Evolutionary conservation across 176 grass and related monocot species (phyloP).

Genomic region (Tillandsia fasciculata): DNA sequence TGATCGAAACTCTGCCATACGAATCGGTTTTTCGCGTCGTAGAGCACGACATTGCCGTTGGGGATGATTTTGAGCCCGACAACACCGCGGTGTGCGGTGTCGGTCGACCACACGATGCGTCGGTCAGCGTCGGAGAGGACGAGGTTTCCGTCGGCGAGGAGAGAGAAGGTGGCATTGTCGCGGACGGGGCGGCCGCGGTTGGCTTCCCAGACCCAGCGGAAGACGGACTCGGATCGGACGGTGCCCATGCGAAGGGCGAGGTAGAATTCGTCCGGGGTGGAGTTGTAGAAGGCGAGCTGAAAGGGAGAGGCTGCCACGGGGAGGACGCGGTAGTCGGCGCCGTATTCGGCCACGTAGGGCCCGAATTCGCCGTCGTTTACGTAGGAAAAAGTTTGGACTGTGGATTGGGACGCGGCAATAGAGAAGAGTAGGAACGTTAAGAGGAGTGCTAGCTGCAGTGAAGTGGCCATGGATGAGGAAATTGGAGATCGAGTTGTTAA

Average conservation of each 20-base stretch:
- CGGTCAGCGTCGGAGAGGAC: conserved; percentile 34
- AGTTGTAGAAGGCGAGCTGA: conserved; percentile 28
- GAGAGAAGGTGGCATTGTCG: conserved; percentile 44
- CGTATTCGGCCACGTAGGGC: conserved; percentile 33
- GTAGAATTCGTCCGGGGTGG: conserved; percentile 25
- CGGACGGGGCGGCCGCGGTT: conserved; percentile 26
- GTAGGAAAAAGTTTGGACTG: conserved; percentile 35
- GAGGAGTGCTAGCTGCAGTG: not conserved
- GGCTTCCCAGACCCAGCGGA: conserved; percentile 40
- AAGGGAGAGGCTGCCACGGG: conserved; percentile 16
- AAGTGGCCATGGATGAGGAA: not conserved
- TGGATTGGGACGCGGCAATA: not conserved
- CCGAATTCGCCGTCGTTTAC: conserved; percentile 35
- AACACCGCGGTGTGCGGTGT: conserved; percentile 25
- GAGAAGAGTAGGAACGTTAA: not conserved
- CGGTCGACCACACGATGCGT: conserved; percentile 24
- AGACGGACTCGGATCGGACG: conserved; percentile 24
- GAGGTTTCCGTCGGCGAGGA: conserved; percentile 28
- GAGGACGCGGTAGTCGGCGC: conserved; percentile 32
- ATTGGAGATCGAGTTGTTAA: not conserved
- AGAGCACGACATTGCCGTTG: conserved; percentile 31
- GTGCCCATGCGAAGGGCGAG: conserved; percentile 41
- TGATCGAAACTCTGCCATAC: conserved; percentile 39
- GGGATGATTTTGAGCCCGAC: conserved; percentile 28
- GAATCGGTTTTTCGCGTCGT: conserved; percentile 13